Evolutionary conservation across 2,329 filamentous ascomycete genomes (phyloP), one percentile per base, ranked within the genome.

Genomic region (Emergomyces pasteurianus): DNA sequence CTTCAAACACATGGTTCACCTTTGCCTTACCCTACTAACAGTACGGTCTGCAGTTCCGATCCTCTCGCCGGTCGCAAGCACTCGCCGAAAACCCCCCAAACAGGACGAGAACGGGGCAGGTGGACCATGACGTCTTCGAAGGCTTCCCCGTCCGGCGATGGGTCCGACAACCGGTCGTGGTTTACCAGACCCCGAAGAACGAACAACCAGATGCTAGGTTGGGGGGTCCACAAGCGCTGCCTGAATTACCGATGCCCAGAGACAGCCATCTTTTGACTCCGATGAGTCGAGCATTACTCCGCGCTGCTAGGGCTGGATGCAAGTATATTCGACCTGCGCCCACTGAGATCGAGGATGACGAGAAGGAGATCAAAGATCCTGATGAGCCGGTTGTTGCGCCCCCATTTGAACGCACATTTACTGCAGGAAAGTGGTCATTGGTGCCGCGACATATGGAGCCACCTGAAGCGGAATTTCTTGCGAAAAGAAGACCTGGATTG

Each of bases 111-210:
- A 73, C 71, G 36, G 75, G 74, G 50, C 81, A 83, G 65, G 77
- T 81, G 59, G 85, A 88, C 65, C 83, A 86, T 70, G 86, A 88
- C 77, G 79, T 86, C 57, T 81, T 84, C 57, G 79, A 83, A 80
- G 90, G 91, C 62, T 81, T 96, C 12, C 92, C 92, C 18, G 88
- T 96, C 61, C 87, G 91, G 69, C 90, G 95, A 82, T 97, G 91
- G 88, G 86, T 89, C 60, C 85, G 88, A 65, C 85, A 88, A 62
- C 79, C 79, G 75, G 81, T 90, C 61, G 86, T 78, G 49, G 78
- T 92, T 69, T 85, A 84, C 65, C 86, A 89, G 58, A 83, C 83
- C 14, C 78, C 81, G 10, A 80, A 83, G 43, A 79, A 84, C 64
- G 87, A 92, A 67, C 84, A 81, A 34, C 79, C 69, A 2, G 69